A percentile compares a stretch with the other conserved stretches of the same genome.
phyloP scores from a whole-genome alignment of 768 basidiomycete species.

The Trametes cubensis region DNA sequence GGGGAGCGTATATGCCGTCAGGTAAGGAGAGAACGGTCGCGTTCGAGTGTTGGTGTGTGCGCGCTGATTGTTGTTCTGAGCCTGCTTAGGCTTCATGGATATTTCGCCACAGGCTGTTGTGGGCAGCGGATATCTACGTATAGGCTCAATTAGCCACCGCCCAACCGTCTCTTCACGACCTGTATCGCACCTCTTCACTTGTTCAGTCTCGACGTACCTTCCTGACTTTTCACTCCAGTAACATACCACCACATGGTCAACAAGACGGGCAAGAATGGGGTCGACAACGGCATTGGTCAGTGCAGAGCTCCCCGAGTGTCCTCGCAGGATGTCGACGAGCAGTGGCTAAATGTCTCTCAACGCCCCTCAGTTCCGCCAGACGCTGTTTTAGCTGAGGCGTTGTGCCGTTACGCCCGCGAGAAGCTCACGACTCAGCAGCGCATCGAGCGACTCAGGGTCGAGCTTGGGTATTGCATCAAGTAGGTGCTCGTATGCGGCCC shows the following conservation, averaged over 20 bases:
- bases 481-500: not conserved
- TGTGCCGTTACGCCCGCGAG: not conserved
- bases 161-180: too few species aligned
- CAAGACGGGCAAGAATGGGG: not conserved
- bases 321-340: not conserved
- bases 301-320: too few species aligned
- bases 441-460: not conserved
- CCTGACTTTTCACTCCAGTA: not conserved
- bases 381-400: not conserved
- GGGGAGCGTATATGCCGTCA: too few species aligned
- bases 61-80: too few species aligned
- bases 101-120: too few species aligned
- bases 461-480: not conserved
- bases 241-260: not conserved
- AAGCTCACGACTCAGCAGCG: too few species aligned
- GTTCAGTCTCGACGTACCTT: not conserved
- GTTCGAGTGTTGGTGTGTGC: too few species aligned
- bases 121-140: too few species aligned
- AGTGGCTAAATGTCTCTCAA: not conserved
- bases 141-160: too few species aligned
- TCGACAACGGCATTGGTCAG: not conserved
- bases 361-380: not conserved
- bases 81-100: too few species aligned
- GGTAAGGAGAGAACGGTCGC: too few species aligned
- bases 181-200: not conserved